phyloP scores from a whole-genome alignment of 768 basidiomycete species.

The Infundibulicybe gibba region DNA sequence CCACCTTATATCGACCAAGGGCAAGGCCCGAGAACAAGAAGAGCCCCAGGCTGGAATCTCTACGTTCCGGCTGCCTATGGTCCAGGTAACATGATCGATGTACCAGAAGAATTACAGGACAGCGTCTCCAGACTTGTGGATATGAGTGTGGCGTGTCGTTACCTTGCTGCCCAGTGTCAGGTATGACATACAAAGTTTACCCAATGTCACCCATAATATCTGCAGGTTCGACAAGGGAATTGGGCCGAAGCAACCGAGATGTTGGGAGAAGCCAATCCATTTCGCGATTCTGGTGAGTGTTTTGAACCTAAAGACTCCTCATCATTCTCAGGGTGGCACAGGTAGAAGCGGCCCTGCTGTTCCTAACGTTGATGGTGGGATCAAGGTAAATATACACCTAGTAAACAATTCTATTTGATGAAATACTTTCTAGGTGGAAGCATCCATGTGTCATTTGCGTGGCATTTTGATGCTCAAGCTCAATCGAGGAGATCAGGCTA shows the following conservation, averaged over 20 bases:
- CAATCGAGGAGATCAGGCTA: constrained; percentile 87
- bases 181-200: constrained; percentile 32
- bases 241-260: constrained; percentile 91
- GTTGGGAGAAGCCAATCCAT: constrained; percentile 91
- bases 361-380: constrained; percentile 85
- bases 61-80: constrained; percentile 62
- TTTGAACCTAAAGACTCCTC: too few species aligned
- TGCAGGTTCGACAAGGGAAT: constrained; percentile 78
- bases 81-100: constrained; percentile 66
- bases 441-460: constrained; percentile 94
- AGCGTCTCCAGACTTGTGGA: constrained; percentile 80
- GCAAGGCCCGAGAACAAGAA: constrained; percentile 60
- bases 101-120: constrained; percentile 61
- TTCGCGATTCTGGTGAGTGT: constrained; percentile 59
- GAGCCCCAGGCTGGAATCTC: constrained; percentile 25
- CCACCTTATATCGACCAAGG: constrained; percentile 36
- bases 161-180: constrained; percentile 95
- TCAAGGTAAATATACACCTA: constrained; percentile 60
- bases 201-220: constrained; percentile 9
- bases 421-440: constrained; percentile 67
- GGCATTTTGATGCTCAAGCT: constrained; percentile 93
- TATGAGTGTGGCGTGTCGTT: constrained; percentile 93
- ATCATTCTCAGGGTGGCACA: constrained; percentile 15
- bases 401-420: neutral
- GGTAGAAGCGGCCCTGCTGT: constrained; percentile 67